A percentile compares a stretch with the other conserved stretches of the same genome.
Evolutionary conservation across 306 rosid species (phyloP).

Genomic region (Amphicarpaea edgeworthii): DNA sequence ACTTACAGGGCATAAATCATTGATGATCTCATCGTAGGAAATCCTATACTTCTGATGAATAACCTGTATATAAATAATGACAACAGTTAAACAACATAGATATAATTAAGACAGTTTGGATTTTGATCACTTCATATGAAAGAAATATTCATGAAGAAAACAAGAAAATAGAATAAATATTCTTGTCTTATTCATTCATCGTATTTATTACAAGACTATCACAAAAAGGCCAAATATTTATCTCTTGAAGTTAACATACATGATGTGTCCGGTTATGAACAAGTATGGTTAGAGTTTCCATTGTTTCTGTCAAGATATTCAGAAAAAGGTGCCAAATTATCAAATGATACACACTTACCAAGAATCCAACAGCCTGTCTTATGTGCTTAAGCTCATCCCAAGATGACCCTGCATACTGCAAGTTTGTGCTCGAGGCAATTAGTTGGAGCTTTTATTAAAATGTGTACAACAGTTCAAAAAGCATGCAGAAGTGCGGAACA

Average conservation of each 20-base stretch:
- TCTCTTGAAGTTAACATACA: constrained; percentile 12
- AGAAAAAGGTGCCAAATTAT: not conserved
- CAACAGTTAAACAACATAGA: constrained; percentile 31
- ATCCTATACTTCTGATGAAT: constrained; percentile 95
- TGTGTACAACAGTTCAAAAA: not conserved
- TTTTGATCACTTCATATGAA: constrained; percentile 22
- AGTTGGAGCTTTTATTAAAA: constrained; percentile 16
- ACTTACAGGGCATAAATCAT: constrained; percentile 96
- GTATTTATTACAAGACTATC: not conserved
- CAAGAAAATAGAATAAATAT: constrained; percentile 7
- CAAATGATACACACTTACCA: constrained; percentile 59
- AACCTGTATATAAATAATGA: constrained; percentile 64
- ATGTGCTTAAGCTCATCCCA: constrained; percentile 96
- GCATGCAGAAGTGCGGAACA: not conserved
- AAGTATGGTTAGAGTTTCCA: not conserved
- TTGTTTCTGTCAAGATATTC: not conserved
- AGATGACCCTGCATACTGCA: constrained; percentile 84
- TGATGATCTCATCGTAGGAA: constrained; percentile 88
- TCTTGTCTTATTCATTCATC: constrained; percentile 15
- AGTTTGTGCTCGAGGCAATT: constrained; percentile 18
- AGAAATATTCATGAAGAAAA: not conserved
- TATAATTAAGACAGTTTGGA: constrained; percentile 16
- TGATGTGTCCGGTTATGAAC: not conserved
- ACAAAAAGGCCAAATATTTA: not conserved
- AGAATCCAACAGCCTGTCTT: constrained; percentile 92